Percentiles rank a stretch among this genome's conserved stretches.
phyloP scores from a whole-genome alignment of 257 asterid genomes.

The Misopates orontium region DNA sequence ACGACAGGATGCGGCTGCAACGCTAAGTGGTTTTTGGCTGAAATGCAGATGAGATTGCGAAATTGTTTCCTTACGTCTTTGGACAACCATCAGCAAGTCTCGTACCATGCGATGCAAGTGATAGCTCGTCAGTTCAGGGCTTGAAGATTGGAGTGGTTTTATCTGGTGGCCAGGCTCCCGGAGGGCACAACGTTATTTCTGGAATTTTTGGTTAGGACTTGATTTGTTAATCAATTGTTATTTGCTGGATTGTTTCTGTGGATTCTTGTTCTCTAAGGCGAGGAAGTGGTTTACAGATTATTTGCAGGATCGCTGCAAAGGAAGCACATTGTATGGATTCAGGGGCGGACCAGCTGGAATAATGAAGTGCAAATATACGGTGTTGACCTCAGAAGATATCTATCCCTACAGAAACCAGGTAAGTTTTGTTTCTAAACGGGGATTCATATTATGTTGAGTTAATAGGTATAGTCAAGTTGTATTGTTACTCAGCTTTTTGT shows the following conservation, averaged over 20 bases:
- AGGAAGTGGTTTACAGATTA: slow-evolving; percentile 43
- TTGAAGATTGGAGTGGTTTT: slow-evolving; percentile 78
- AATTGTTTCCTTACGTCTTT: slow-evolving; percentile 58
- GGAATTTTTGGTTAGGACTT: slow-evolving; percentile 59
- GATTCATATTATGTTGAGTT: background rate
- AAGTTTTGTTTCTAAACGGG: background rate
- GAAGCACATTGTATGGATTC: slow-evolving; percentile 74
- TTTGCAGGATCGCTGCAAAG: slow-evolving; percentile 68
- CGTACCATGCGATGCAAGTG: slow-evolving; percentile 49
- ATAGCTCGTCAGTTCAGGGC: slow-evolving; percentile 25
- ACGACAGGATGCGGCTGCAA: too few relatives aligned
- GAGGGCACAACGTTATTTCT: slow-evolving; percentile 80
- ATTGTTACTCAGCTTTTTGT: background rate
- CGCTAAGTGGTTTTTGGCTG: slow-evolving; percentile 24
- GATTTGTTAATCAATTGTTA: slow-evolving; percentile 1
- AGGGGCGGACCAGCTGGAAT: slow-evolving; percentile 85
- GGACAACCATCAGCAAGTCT: slow-evolving; percentile 67
- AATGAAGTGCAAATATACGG: slow-evolving; percentile 66
- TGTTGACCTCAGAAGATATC: slow-evolving; percentile 56
- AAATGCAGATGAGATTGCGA: slow-evolving; percentile 63
- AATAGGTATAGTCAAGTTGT: background rate
- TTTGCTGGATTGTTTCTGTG: too few relatives aligned
- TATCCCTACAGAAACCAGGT: slow-evolving; percentile 79
- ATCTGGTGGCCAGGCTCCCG: slow-evolving; percentile 89
- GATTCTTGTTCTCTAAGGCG: too few relatives aligned